Evolutionary conservation across 345 rosid genomes (phyloP).

Genomic region (Psidium friedrichsthalianum): DNA sequence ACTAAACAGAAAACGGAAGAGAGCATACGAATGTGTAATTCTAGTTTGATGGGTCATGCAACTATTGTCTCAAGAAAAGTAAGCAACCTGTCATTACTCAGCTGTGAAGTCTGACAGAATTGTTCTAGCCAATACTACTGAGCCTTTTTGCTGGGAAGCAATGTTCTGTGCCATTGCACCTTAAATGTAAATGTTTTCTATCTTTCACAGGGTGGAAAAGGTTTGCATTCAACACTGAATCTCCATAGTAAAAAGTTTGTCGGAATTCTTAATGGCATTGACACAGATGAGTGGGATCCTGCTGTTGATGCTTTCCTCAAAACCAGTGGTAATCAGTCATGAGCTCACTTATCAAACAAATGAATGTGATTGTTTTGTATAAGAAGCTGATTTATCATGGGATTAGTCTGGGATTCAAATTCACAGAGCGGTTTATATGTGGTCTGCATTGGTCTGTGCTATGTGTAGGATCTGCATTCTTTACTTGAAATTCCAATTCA

Average conservation of each 20-base stretch:
- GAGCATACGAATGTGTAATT: too few species aligned
- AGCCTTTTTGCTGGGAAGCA: not conserved
- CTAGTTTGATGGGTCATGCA: not conserved
- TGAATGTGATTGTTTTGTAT: not conserved
- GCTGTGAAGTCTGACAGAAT: not conserved
- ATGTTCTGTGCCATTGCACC: not conserved
- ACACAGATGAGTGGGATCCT: constrained; percentile 93
- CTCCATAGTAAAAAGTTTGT: constrained; percentile 74
- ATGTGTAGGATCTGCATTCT: not conserved
- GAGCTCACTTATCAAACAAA: not conserved
- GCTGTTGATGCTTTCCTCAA: constrained; percentile 60
- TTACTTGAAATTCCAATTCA: not conserved
- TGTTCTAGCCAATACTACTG: not conserved
- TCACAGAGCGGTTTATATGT: not conserved
- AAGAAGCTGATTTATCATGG: not conserved
- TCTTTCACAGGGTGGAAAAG: constrained; percentile 67
- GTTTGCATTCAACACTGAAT: constrained; percentile 81
- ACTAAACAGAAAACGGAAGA: too few species aligned
- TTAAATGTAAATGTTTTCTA: not conserved
- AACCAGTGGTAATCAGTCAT: constrained; percentile 54
- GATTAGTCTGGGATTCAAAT: not conserved
- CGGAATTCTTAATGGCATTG: constrained; percentile 92
- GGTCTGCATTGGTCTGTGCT: not conserved
- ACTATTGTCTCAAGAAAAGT: constrained; percentile 37
- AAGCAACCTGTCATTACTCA: constrained; percentile 1